phyloP scores from a whole-genome alignment of 352 stramenopile genomes.

The Globisporangium spinosum region DNA sequence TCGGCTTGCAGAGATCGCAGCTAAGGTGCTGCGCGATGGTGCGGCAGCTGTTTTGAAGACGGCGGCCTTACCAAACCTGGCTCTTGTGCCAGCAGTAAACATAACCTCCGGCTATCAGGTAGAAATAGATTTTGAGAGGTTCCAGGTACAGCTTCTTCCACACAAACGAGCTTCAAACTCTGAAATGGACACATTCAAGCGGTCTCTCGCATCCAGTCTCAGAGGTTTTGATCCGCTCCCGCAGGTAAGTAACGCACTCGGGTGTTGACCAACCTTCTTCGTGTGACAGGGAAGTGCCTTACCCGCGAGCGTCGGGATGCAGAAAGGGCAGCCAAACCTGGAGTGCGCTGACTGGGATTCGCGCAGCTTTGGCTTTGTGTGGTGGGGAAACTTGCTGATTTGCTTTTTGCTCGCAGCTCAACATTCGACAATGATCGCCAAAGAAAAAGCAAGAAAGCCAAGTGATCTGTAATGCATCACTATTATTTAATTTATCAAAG shows the following conservation, averaged over 20 bases:
- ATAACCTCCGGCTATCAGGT: not conserved
- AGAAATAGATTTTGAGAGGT: not conserved
- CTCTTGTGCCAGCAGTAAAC: constrained; percentile 4
- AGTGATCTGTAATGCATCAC: too few species aligned
- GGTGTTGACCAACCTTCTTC: not conserved
- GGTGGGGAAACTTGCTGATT: not conserved
- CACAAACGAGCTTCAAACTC: not conserved
- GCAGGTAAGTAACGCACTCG: constrained; percentile 10
- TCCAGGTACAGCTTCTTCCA: not conserved
- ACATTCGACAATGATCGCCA: not conserved
- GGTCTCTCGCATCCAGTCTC: not conserved
- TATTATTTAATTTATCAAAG: too few species aligned
- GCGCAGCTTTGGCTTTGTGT: not conserved
- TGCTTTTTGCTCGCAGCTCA: not conserved
- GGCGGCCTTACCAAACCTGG: not conserved
- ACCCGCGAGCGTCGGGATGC: not conserved
- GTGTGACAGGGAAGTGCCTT: constrained; percentile 10
- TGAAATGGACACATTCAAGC: constrained; percentile 8
- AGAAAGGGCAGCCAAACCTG: not conserved
- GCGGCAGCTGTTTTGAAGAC: not conserved
- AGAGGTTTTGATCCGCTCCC: not conserved
- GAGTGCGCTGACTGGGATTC: not conserved
- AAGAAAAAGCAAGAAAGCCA: not conserved
- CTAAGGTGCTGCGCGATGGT: not conserved
- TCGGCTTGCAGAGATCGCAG: constrained; percentile 1